Conservation (phyloP, 2,329 filamentous ascomycete species). For the Stachybotrys elegans region DNA sequence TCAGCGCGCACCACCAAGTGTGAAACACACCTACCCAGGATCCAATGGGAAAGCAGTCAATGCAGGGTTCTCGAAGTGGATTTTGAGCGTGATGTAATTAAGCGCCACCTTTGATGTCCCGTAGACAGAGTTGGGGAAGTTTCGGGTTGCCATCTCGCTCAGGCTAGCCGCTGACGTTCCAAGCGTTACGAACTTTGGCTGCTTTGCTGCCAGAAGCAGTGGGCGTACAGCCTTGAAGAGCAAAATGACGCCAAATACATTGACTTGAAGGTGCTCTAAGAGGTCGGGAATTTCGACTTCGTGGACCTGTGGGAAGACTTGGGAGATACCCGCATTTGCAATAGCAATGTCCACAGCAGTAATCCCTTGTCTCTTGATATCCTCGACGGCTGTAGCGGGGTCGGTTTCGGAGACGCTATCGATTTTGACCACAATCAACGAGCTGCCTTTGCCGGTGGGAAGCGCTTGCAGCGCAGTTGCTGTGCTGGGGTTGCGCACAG, state of each 20-base stretch:
- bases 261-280: neutral
- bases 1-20: too few relatives aligned
- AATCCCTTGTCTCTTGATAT: neutral
- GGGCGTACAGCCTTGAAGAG: neutral
- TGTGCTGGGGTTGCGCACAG: neutral
- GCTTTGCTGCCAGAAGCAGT: neutral
- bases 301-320: neutral
- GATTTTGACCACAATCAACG: neutral
- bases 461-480: neutral
- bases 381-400: neutral
- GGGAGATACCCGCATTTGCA: neutral
- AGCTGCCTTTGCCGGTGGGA: neutral
- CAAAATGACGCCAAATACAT: neutral
- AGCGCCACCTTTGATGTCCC: constrained; percentile 34
- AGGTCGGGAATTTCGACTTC: neutral
- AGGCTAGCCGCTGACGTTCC: neutral
- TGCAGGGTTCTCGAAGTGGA: constrained; percentile 21
- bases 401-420: neutral
- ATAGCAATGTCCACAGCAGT: neutral
- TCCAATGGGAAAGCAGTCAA: neutral
- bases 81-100: constrained; percentile 22
- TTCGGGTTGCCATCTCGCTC: constrained; percentile 10
- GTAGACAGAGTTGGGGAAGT: constrained; percentile 33
- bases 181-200: neutral
- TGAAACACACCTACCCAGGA: too few relatives aligned